Conservation (phyloP, 192 early-diverging fungal species). For the Backusella psychrophila region DNA sequence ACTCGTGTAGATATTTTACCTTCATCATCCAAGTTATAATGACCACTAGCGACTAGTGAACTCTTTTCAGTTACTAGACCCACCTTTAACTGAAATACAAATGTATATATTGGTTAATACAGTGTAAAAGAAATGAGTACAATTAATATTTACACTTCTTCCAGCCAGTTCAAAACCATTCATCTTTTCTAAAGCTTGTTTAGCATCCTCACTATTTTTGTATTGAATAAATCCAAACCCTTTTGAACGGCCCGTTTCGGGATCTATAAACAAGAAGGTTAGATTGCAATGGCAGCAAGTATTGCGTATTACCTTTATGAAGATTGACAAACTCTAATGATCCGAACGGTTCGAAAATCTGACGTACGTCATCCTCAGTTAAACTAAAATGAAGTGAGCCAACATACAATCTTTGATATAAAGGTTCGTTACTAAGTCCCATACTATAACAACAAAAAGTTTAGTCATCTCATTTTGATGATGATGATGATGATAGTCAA, state of each 20-base stretch:
- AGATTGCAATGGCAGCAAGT: neutral
- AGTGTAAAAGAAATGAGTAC: neutral
- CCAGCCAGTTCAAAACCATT: constrained; percentile 84
- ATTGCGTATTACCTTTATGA: constrained; percentile 47
- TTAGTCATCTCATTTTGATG: neutral
- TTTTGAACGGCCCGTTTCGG: constrained; percentile 67
- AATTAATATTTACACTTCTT: constrained; percentile 45
- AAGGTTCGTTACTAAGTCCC: constrained; percentile 36
- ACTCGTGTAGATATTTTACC: constrained; percentile 20
- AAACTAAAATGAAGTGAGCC: constrained; percentile 63
- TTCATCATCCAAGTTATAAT: constrained; percentile 47
- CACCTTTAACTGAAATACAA: constrained; percentile 63
- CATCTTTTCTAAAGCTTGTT: constrained; percentile 75
- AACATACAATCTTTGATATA: constrained; percentile 62
- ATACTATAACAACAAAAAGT: constrained; percentile 6
- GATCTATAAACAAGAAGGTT: constrained; percentile 23
- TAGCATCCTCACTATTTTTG: constrained; percentile 67
- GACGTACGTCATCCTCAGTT: constrained; percentile 70
- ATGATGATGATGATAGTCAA: neutral
- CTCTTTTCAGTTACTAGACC: constrained; percentile 70
- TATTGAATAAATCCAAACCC: constrained; percentile 76
- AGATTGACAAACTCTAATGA: constrained; percentile 80
- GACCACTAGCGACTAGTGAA: constrained; percentile 27
- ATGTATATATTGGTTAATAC: neutral
- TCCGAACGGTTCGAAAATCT: constrained; percentile 85